phyloP scores from a whole-genome alignment of 2,329 filamentous ascomycete genomes.

The Aureobasidium subglaciale region DNA sequence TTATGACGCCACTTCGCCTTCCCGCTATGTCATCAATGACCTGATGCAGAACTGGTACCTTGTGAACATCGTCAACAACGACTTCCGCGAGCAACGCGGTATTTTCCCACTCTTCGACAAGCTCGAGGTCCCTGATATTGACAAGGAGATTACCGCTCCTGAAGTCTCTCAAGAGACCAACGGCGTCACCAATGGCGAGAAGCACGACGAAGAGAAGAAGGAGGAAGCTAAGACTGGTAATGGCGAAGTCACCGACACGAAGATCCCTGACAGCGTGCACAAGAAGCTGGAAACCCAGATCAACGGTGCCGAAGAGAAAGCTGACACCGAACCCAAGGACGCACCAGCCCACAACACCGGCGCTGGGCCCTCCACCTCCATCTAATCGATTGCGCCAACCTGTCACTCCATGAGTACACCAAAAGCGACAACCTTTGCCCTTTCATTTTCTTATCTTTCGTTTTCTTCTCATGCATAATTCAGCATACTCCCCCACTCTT shows the following conservation, averaged over 20 bases:
- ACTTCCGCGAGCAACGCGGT: slow-evolving; percentile 77
- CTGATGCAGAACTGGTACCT: slow-evolving; percentile 90
- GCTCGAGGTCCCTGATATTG: slow-evolving; percentile 60
- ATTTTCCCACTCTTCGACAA: slow-evolving; percentile 84
- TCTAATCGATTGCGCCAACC: not conserved
- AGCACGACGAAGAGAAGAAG: not conserved
- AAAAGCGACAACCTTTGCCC: not conserved
- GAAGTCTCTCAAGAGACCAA: not conserved
- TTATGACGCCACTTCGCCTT: slow-evolving; percentile 68
- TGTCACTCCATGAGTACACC: not conserved
- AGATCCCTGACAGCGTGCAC: slow-evolving; percentile 12
- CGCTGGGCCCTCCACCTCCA: not conserved
- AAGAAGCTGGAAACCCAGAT: slow-evolving; percentile 7
- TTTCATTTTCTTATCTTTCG: not conserved
- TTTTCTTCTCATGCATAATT: not conserved
- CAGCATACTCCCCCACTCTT: not conserved
- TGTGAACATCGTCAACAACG: slow-evolving; percentile 96
- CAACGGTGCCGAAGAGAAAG: not conserved
- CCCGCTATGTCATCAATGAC: slow-evolving; percentile 68
- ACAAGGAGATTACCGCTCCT: slow-evolving; percentile 31
- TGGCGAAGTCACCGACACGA: slow-evolving; percentile 1
- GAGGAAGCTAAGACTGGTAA: not conserved
- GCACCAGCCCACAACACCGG: slow-evolving; percentile 13
- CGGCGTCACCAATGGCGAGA: slow-evolving; percentile 1
- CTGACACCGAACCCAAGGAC: slow-evolving; percentile 7